Conservation (phyloP, 1,284 basidiomycete species). For the Trametes hirsuta region DNA sequence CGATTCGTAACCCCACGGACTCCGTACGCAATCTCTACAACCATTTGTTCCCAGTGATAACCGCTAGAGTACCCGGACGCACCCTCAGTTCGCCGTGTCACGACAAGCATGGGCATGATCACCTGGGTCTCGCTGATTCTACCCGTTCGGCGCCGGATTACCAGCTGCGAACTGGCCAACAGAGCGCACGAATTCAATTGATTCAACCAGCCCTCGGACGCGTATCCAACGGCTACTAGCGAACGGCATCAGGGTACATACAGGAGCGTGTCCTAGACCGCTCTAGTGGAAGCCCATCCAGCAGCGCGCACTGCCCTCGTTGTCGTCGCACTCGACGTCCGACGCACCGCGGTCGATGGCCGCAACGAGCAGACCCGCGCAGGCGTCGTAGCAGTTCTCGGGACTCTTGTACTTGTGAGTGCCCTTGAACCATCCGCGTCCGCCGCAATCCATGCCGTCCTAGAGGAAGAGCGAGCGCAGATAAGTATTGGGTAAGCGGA, state of each 20-base stretch:
- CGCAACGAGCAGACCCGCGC: neutral
- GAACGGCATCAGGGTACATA: neutral
- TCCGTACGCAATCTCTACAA: too few species aligned
- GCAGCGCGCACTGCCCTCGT: slow-evolving; percentile 1
- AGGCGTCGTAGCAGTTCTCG: slow-evolving; percentile 9
- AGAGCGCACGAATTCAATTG: too few species aligned
- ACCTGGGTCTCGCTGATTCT: too few species aligned
- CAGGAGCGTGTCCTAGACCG: neutral
- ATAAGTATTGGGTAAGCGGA: neutral
- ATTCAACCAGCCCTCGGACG: neutral
- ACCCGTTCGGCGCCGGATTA: too few species aligned
- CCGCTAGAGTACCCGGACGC: too few species aligned
- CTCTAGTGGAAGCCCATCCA: slow-evolving; percentile 8
- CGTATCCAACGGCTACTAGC: neutral
- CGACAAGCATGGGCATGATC: too few species aligned
- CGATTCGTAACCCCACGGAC: too few species aligned
- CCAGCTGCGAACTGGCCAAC: too few species aligned
- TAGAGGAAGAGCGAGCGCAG: neutral
- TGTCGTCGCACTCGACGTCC: slow-evolving; percentile 8
- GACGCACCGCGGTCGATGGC: slow-evolving; percentile 8
- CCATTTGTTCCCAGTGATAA: too few species aligned
- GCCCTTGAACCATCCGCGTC: slow-evolving; percentile 1
- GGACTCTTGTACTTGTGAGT: slow-evolving; percentile 1
- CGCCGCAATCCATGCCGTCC: neutral
- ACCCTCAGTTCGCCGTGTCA: too few species aligned